Percentiles rank a stretch among this genome's conserved stretches.
Conservation (phyloP, 371 early-diverging fungal genomes). For the Lichtheimia ramosa region DNA sequence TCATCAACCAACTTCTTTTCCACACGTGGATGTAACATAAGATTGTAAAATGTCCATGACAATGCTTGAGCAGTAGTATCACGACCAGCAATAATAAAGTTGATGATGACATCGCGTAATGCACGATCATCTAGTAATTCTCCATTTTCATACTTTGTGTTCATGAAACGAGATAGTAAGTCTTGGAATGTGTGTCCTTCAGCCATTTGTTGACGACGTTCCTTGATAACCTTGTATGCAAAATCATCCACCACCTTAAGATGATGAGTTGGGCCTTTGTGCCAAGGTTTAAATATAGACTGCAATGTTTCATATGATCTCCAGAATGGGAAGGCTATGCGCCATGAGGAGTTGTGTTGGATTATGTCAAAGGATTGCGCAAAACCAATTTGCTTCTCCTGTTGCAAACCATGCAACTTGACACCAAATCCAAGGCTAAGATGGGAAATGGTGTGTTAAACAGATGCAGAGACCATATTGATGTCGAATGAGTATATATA, state of each 20-base stretch:
- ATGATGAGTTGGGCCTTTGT: slow-evolving; percentile 38
- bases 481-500: slow-evolving; percentile 1
- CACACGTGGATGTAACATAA: slow-evolving; percentile 54
- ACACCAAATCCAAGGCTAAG: slow-evolving; percentile 50
- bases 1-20: slow-evolving; percentile 61
- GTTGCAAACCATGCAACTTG: slow-evolving; percentile 34
- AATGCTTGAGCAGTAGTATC: slow-evolving; percentile 77
- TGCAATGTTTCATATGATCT: slow-evolving; percentile 35
- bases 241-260: slow-evolving; percentile 47
- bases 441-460: neutral
- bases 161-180: slow-evolving; percentile 64
- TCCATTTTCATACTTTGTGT: slow-evolving; percentile 53
- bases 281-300: slow-evolving; percentile 30
- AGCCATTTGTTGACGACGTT: slow-evolving; percentile 39
- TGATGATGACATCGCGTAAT: slow-evolving; percentile 67
- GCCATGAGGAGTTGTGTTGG: slow-evolving; percentile 38
- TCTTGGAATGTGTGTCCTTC: slow-evolving; percentile 52
- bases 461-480: neutral
- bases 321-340: slow-evolving; percentile 58
- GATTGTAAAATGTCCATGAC: slow-evolving; percentile 67
- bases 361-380: slow-evolving; percentile 52
- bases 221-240: slow-evolving; percentile 44
- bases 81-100: slow-evolving; percentile 68
- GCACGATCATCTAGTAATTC: slow-evolving; percentile 47
- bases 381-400: slow-evolving; percentile 41